These are phyloP conservation scores for Cyberlindnera mrakii DNA, from an alignment of 805 yeast species.

Conservation along the genomic window DNA sequence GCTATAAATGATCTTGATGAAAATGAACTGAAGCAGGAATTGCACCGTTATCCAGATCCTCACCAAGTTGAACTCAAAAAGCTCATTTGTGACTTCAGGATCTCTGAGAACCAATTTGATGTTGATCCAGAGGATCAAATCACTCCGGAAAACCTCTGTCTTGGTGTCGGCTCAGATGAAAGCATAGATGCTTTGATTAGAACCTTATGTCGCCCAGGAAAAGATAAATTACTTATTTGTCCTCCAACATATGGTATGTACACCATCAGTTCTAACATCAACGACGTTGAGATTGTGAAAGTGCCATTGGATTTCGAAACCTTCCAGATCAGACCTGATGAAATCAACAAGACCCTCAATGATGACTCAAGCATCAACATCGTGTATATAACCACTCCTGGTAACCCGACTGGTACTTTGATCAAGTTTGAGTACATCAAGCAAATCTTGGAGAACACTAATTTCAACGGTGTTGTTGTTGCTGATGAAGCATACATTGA, in stretches of 20 bases:
- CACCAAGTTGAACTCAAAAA: slow-evolving; percentile 77
- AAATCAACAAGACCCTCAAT: slow-evolving; percentile 44
- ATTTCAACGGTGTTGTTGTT: slow-evolving; percentile 74
- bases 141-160: slow-evolving; percentile 65
- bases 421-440: slow-evolving; percentile 45
- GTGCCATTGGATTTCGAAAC: slow-evolving; percentile 66
- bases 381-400: slow-evolving; percentile 88
- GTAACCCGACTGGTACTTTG: slow-evolving; percentile 85
- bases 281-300: slow-evolving; percentile 72
- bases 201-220: slow-evolving; percentile 76
- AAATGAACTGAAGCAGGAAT: slow-evolving; percentile 45
- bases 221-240: slow-evolving; percentile 74
- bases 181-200: slow-evolving; percentile 85
- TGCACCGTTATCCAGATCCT: slow-evolving; percentile 96
- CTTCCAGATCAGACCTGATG: slow-evolving; percentile 58
- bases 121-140: slow-evolving; percentile 27
- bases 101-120: slow-evolving; percentile 33
- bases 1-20: slow-evolving; percentile 42
- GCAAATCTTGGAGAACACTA: slow-evolving; percentile 36
- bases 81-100: slow-evolving; percentile 67
- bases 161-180: slow-evolving; percentile 98
- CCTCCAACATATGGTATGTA: slow-evolving; percentile 99
- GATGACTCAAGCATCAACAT: slow-evolving; percentile 63
- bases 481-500: slow-evolving; percentile 96
- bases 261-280: slow-evolving; percentile 81